Percentiles rank a stretch among this genome's conserved stretches.
Evolutionary conservation across 1,284 basidiomycete species (phyloP).

Genomic region (Puccinia coronata): DNA sequence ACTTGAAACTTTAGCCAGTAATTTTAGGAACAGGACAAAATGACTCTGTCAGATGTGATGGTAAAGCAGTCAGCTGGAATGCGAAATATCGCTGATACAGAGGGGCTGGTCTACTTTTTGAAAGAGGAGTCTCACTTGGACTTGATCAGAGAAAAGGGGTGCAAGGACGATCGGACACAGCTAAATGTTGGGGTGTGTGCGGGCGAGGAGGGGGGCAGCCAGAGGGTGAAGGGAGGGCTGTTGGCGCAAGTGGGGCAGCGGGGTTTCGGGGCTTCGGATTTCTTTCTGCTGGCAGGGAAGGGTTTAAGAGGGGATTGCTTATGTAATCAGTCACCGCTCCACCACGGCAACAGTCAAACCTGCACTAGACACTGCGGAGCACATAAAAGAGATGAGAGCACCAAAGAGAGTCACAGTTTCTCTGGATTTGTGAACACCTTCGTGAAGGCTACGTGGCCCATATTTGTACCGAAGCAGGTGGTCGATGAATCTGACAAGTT

Average conservation of each 20-base stretch:
- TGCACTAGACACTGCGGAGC: background rate
- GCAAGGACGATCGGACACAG: background rate
- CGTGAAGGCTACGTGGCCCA: background rate
- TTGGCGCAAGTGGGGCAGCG: too few relatives aligned
- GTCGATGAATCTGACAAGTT: background rate
- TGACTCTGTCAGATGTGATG: too few relatives aligned
- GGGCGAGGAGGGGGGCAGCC: background rate
- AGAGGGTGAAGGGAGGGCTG: too few relatives aligned
- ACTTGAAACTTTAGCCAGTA: too few relatives aligned
- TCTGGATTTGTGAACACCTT: too few relatives aligned
- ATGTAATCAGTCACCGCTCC: background rate
- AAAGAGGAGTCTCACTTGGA: conserved; percentile 8
- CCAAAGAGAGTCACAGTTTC: too few relatives aligned
- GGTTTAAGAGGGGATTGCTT: background rate
- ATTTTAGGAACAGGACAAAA: too few relatives aligned
- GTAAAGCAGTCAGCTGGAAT: too few relatives aligned
- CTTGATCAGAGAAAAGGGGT: conserved; percentile 10
- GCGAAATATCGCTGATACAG: background rate
- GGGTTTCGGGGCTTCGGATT: too few relatives aligned
- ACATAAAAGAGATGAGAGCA: too few relatives aligned
- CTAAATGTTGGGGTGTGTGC: too few relatives aligned
- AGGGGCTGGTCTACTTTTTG: background rate
- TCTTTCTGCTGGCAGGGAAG: too few relatives aligned
- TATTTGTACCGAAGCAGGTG: background rate
- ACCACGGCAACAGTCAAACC: background rate